Base-by-base conservation (phyloP, 371 early-diverging fungal genomes). In the Quaeritorhiza haematococci region DNA sequence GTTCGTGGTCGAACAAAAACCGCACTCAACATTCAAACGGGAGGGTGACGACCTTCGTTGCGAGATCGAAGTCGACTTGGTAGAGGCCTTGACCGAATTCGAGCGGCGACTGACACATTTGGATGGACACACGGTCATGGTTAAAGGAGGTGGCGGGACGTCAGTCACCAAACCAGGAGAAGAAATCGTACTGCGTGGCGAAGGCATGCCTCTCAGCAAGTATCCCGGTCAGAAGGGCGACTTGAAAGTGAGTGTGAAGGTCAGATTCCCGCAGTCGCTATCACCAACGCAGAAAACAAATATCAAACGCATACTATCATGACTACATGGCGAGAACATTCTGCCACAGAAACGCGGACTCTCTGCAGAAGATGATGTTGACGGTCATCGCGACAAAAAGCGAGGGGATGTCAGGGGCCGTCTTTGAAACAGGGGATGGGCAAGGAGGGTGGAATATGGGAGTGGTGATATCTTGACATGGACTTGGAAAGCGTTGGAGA, bases 121-220 rank as follows among this genome's bases (percentile, higher is more conserved):
- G 3, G 94, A 91, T 61, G 92, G 85, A 26, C 78, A 86, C 33
- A 79, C 67, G 8, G 60, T 96, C 24, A 77, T 71, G 17, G 80
- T 98, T 50, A 72, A 65, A 52, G 84, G 83, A 70, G 15, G 56
- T 54, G 10, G 79, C 91, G n/a, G n/a, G n/a, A n/a, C n/a, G n/a
- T n/a, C 19, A 7, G 30, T 50, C 8, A 75, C 85, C 49, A 77
- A 80, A 49, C 92, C 93, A 6, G 92, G 87, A 27, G 80, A 87
- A 75, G 81, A 84, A 66, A 88, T 86, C 17, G 76, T 78, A 26
- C 73, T 93, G 49, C 42, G 69, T 8, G 83, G 84, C 35, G 90
- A 93, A 63, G 98, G 98, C 33, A 97, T 98, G 96, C 98, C 97
- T 4, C 89, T 86, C 55, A 83, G 86, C 41, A 90, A 88, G 72